These are phyloP conservation scores for Quercus tomentella DNA, from an alignment of 331 rosid species.

Conservation along the genomic window DNA sequence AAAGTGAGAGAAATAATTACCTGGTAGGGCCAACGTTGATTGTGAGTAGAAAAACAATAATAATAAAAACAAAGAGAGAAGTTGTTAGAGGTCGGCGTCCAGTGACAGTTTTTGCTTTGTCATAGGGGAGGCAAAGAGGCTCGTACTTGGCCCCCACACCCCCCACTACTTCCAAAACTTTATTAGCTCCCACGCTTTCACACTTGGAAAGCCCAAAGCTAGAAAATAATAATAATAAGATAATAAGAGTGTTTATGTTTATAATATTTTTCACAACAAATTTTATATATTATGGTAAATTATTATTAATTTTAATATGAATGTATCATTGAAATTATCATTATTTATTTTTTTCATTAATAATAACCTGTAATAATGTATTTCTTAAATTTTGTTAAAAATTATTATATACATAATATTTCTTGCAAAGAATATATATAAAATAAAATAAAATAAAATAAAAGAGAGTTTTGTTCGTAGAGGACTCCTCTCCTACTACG, in stretches of 20 bases:
- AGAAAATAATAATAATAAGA: not conserved
- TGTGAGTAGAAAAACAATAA: slow-evolving; percentile 6
- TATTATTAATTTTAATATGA: too few relatives aligned
- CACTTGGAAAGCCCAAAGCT: slow-evolving; percentile 33
- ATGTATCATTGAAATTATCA: too few relatives aligned
- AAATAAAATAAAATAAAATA: not conserved
- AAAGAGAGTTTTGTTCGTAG: slow-evolving; percentile 26
- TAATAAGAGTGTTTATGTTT: rapidly evolving
- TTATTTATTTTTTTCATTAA: too few relatives aligned
- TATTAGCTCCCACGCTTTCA: slow-evolving; percentile 33
- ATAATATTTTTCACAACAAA: too few relatives aligned
- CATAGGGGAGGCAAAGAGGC: slow-evolving; percentile 22
- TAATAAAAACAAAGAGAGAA: not conserved
- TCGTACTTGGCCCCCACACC: slow-evolving; percentile 39
- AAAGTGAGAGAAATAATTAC: slow-evolving; percentile 29
- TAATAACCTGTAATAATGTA: rapidly evolving
- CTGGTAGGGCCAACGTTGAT: slow-evolving; percentile 39
- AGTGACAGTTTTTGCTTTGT: slow-evolving; percentile 30
- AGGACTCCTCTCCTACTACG: slow-evolving; percentile 21
- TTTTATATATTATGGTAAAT: too few relatives aligned
- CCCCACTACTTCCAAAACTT: slow-evolving; percentile 20
- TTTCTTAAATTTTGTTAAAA: too few relatives aligned
- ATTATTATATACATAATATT: too few relatives aligned
- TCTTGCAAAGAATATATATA: too few relatives aligned
- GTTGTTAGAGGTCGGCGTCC: slow-evolving; percentile 33